phyloP scores from a whole-genome alignment of 805 yeast species.

The Zygosaccharomyces lentus region DNA sequence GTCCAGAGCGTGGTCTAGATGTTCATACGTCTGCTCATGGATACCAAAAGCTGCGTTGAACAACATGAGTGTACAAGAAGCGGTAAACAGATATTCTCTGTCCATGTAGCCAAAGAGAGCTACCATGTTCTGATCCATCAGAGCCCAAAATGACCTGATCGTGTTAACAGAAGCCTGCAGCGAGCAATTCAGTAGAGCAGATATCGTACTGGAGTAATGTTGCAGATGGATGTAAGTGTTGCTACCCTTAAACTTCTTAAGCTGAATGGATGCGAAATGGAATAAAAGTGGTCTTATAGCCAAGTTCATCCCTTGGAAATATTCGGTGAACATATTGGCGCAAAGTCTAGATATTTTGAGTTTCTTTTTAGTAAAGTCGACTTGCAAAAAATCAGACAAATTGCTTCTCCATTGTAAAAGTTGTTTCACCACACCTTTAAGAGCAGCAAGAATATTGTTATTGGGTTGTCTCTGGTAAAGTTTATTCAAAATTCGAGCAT shows the following conservation, averaged over 20 bases:
- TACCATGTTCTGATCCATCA: conserved; percentile 74
- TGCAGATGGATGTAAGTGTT: conserved; percentile 61
- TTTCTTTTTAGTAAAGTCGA: conserved; percentile 52
- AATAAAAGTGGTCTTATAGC: conserved; percentile 74
- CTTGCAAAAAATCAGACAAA: conserved; percentile 59
- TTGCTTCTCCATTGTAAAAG: conserved; percentile 63
- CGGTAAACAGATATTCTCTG: conserved; percentile 72
- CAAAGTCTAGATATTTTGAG: conserved; percentile 59
- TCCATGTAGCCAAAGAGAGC: conserved; percentile 87
- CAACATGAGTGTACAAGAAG: conserved; percentile 67
- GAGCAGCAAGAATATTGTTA: conserved; percentile 68
- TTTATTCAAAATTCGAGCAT: conserved; percentile 65
- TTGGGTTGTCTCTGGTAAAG: conserved; percentile 73
- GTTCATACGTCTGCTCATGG: conserved; percentile 67
- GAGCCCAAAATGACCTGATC: conserved; percentile 66
- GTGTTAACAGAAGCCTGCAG: conserved; percentile 79
- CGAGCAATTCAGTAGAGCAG: conserved; percentile 68
- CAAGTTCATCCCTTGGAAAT: conserved; percentile 74
- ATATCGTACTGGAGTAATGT: conserved; percentile 60
- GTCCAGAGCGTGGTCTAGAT: conserved; percentile 65
- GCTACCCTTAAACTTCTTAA: conserved; percentile 44
- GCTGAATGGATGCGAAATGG: conserved; percentile 67
- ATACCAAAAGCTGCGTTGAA: conserved; percentile 80
- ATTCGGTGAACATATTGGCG: conserved; percentile 76
- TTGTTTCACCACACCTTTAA: conserved; percentile 63